These are phyloP conservation scores for Trichocomaceae sp. DNA, from an alignment of 2,329 filamentous ascomycete genomes.

Conservation along the genomic window DNA sequence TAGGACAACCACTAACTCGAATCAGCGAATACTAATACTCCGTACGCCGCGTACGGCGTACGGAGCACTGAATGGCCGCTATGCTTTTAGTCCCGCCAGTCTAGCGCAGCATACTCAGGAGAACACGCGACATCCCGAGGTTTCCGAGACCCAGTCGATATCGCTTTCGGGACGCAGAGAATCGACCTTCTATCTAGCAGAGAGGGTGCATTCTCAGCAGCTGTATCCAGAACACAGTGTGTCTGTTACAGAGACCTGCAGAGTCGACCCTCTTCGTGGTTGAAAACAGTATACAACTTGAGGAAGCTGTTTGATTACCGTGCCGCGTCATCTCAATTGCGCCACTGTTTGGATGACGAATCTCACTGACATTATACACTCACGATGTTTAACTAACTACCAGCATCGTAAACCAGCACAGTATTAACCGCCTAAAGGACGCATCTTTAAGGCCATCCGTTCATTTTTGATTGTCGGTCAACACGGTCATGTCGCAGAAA, in stretches of 20 bases:
- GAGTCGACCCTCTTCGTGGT: neutral
- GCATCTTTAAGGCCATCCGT: neutral
- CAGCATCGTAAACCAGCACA: neutral
- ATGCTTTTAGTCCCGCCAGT: neutral
- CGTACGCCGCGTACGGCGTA: too few relatives aligned
- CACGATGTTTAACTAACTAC: neutral
- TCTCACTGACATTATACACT: neutral
- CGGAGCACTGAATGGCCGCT: neutral
- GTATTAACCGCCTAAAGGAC: neutral
- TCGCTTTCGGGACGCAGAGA: neutral
- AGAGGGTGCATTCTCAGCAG: neutral
- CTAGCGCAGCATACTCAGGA: neutral
- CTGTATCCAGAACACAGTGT: neutral
- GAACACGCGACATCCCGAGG: neutral
- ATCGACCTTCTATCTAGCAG: neutral
- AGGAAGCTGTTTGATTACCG: neutral
- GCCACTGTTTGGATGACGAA: neutral
- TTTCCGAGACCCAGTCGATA: neutral
- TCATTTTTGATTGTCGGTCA: neutral
- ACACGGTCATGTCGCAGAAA: neutral
- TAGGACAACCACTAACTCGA: neutral
- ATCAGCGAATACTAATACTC: neutral
- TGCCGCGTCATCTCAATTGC: neutral
- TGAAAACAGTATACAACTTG: neutral
- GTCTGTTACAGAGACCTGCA: neutral